A percentile compares a stretch with the other conserved stretches of the same genome.
phyloP scores from a whole-genome alignment of 2,329 filamentous ascomycete species.

The Tolypocladium endophyticum region DNA sequence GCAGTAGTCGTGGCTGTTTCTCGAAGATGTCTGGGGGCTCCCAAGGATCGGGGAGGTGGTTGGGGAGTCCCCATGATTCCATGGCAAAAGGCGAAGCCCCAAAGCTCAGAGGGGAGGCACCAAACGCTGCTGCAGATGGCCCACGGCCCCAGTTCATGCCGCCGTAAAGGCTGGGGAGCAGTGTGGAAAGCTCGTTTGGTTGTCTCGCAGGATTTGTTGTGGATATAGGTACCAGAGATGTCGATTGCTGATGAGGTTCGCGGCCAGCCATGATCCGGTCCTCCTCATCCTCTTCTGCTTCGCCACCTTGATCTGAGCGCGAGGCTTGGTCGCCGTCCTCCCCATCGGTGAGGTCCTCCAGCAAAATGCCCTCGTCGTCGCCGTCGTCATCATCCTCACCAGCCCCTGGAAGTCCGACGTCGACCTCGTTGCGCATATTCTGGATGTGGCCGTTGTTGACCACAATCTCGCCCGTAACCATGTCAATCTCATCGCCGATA shows the following conservation, averaged over 20 bases:
- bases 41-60: constrained; percentile 3
- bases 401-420: constrained; percentile 21
- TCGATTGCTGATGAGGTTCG: background rate
- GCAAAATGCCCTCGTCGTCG: constrained; percentile 20
- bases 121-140: constrained; percentile 5
- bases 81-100: constrained; percentile 6
- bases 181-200: background rate
- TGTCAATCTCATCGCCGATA: constrained; percentile 81
- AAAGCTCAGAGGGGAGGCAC: constrained; percentile 10
- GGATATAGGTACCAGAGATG: constrained; percentile 4
- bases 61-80: constrained; percentile 5
- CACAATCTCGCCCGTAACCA: constrained; percentile 70
- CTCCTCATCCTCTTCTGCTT: constrained; percentile 6
- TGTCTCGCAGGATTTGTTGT: background rate
- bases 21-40: background rate
- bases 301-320: background rate
- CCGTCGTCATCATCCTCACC: constrained; percentile 18
- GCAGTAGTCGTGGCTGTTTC: constrained; percentile 3
- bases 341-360: constrained; percentile 20
- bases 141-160: constrained; percentile 3
- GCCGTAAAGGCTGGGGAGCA: constrained; percentile 5
- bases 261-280: constrained; percentile 7
- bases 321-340: constrained; percentile 5
- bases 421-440: constrained; percentile 46
- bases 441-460: constrained; percentile 82